Conservation (phyloP, 208 protist species). For the Trypanosoma congolense region DNA sequence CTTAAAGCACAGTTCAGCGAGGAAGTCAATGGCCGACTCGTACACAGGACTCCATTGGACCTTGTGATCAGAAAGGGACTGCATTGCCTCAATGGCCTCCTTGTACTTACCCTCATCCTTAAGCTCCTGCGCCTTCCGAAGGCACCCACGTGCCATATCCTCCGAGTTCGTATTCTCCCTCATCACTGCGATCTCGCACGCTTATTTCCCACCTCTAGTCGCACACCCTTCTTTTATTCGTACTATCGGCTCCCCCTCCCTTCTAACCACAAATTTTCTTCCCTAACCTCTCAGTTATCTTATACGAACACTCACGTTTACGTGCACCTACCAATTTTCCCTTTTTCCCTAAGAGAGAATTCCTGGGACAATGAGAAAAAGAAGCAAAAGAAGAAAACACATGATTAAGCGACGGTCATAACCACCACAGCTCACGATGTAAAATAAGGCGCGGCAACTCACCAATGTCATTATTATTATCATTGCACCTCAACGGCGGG, state of each 20-base stretch:
- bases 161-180: conserved; percentile 25
- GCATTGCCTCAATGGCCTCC: conserved; percentile 46
- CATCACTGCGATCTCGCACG: too few relatives aligned
- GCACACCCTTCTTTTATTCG: not conserved
- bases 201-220: not conserved
- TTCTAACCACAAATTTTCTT: not conserved
- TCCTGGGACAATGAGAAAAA: too few relatives aligned
- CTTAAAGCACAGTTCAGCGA: conserved; percentile 51
- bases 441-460: too few relatives aligned
- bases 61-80: conserved; percentile 26
- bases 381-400: too few relatives aligned
- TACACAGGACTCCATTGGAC: conserved; percentile 38
- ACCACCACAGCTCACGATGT: too few relatives aligned
- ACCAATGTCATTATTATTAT: too few relatives aligned
- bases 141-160: conserved; percentile 37
- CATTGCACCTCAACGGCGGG: too few relatives aligned
- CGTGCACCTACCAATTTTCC: too few relatives aligned
- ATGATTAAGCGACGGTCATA: too few relatives aligned
- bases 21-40: conserved; percentile 47
- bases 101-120: conserved; percentile 33
- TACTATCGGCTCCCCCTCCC: not conserved
- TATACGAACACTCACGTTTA: too few relatives aligned
- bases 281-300: too few relatives aligned
- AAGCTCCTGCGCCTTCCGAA: conserved; percentile 51
- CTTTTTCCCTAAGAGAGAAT: too few relatives aligned